A percentile compares a stretch with the other conserved stretches of the same genome.
phyloP scores from a whole-genome alignment of 2,329 filamentous ascomycete genomes.

The Coniochaeta ligniaria region DNA sequence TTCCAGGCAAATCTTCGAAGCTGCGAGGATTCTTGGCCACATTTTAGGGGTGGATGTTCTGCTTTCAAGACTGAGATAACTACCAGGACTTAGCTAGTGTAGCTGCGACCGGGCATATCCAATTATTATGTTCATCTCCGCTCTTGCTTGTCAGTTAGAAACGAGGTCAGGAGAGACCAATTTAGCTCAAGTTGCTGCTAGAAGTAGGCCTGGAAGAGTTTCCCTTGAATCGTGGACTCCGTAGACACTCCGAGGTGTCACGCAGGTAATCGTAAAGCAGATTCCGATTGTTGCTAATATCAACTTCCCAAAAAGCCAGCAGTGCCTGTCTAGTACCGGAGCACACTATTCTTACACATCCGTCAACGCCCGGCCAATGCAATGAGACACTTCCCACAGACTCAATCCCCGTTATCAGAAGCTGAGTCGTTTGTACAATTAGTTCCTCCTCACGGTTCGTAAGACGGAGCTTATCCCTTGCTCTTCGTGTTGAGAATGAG shows the following conservation, averaged over 20 bases:
- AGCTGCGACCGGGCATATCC: not conserved
- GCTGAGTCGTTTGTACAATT: not conserved
- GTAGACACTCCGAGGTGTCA: no score
- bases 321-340: not conserved
- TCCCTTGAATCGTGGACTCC: not conserved
- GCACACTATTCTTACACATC: not conserved
- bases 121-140: not conserved
- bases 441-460: not conserved
- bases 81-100: not conserved
- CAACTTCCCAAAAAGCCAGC: not conserved
- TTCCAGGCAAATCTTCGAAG: not conserved
- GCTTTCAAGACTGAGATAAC: not conserved
- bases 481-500: constrained; percentile 88
- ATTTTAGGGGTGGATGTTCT: not conserved
- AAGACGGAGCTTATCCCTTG: constrained; percentile 40
- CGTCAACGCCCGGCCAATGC: constrained; percentile 1
- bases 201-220: not conserved
- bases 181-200: not conserved
- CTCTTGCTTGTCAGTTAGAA: not conserved
- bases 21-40: not conserved
- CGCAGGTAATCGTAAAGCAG: not conserved
- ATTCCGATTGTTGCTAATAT: not conserved
- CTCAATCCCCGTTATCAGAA: not conserved
- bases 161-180: not conserved
- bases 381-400: not conserved